Base-by-base conservation (phyloP, 75 land plant species). In the Pinus taeda region DNA sequence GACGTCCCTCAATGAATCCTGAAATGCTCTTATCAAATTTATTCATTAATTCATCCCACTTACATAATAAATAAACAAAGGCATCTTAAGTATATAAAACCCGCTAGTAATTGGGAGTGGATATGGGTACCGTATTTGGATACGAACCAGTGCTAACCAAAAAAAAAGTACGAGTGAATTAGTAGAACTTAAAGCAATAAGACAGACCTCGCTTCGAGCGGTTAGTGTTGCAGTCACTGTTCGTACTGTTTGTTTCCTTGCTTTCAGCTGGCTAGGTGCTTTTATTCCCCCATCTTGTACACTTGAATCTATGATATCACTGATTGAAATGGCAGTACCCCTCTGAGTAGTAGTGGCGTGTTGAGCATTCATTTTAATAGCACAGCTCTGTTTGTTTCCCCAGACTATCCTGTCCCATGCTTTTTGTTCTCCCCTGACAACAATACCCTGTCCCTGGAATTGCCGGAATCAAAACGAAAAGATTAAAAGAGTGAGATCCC, bases 201-300 rank as follows among this genome's bases (percentile, higher is more conserved):
- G 33, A 33, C 33, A 33, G 33, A 24, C 95, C 85, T 93, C 89
- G 84, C 96, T 93, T 70, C 90, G 72, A 15, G 90, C 96, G 30
- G 92, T 84, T 42, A 85, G 71, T 6, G 73, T 64, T 17, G 86
- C 85, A 56, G 86, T 85, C 15, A 82, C 1, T 6, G 71, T 18
- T 69, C 7, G 45, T 67, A 8, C 18, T 30, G 11, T 17, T 5
- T 21, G 39, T 69, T 39, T 69, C 21, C 21, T 21, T 69, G 53
- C 26, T 24, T 62, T 62, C 13, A 26, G 64, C 24, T 62, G 33
- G 33, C 4, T 20, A 18, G 71, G 49, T 37, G 71, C n/a, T 39
- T 39, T 69, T 18, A 39, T 20, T 18, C 37, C 53, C 8, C 39
- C 71, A 33, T 69, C 17, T 69, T 42, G 37, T 33, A 21, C 21